Base-by-base conservation (phyloP, 768 basidiomycete genomes). In the Phylloporus arenicola region DNA sequence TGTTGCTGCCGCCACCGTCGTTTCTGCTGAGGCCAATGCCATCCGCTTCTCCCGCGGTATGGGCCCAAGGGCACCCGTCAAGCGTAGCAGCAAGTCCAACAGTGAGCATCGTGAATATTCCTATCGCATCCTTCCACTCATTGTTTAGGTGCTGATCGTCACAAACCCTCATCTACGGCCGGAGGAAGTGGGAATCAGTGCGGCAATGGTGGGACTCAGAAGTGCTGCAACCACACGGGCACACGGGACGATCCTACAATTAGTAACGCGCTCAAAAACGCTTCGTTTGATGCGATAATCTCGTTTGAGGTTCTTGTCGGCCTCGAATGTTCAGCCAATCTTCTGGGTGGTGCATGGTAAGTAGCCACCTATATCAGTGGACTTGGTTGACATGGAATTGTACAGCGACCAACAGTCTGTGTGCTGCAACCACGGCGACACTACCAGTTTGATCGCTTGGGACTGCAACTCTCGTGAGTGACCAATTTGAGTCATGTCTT, bases 31-130 rank as follows among this genome's bases (percentile, higher is more conserved):
- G 47, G 76, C 77, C 43, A 83, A 83, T 46, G 81, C 74, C 0
- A 52, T 73, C 12, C 78, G 82, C 33, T 52, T 83, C 39, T 76
- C 78, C 48, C 78, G 77, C 17, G 80, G 82, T 11, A 64, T 83
- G 4, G 61, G 70, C 25, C 81, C 79, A 16, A 61, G 70, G 1
- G 65, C 76, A 1, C 81, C 81, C n/a, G 41, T 8, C 20, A 63
- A 53, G 42, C 68, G 65, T 20, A 70, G 54, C 1, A 70, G 73
- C 1, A 66, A 64, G 12, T 61, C 67, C 8, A 54, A 22, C 7
- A 46, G 76, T 77, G 48, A 43, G 70, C 68, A 5, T 43, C 4
- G 14, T 50, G 0, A 14, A 24, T 27, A 1, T 3, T 3, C 12
- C 13, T 19, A 1, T 43, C 4, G 2, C 22, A 0, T 12, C n/a